Base-by-base conservation (phyloP, 106 monocot genomes). In the Dioscorea dumetorum region DNA sequence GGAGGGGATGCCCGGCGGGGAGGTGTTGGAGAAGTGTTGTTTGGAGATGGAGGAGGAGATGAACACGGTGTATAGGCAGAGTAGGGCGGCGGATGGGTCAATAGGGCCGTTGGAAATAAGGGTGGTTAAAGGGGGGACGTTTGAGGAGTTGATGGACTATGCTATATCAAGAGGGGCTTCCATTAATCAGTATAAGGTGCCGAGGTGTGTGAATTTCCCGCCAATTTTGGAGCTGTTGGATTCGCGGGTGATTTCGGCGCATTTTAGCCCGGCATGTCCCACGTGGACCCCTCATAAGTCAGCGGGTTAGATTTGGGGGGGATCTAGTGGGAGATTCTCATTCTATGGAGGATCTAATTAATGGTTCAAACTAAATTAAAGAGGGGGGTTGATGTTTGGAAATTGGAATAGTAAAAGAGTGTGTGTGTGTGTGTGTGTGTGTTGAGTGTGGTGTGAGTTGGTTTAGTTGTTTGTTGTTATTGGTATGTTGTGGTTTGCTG, bases 201-300 rank as follows among this genome's bases (percentile, higher is more conserved):
- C 83, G 0, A 33, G 78, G 31, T 73, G 79, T 57, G 80, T 83
- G 24, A 69, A 24, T 24, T 76, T 75, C 71, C 49, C 70, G 33
- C 83, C 83, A 8, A 83, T 87, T 53, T 74, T 87, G 21, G 83
- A 87, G 74, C 73, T 87, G 33, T 64, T 83, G 9, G 83, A 83
- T 69, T 80, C 87, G 6, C 23, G 87, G 61, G 80, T 84, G 23
- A 61, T 80, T 10, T 77, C 72, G 50, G 21, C 68, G 10, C 77
- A 87, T 63, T 82, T 86, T 70, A 86, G 86, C 79, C 82, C 62
- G 11, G 72, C 68, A 4, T 22, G 56, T 20, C 86, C 86, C 19
- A 62, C 66, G 8, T 86, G 79, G 79, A 61, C 19, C 58, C 74
- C 78, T 8, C 68, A 73, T 31, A 57, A 58, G 70, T 54, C 54